Evolutionary conservation across 352 stramenopile genomes (phyloP).

Genomic region (Globisporangium sylvaticum): DNA sequence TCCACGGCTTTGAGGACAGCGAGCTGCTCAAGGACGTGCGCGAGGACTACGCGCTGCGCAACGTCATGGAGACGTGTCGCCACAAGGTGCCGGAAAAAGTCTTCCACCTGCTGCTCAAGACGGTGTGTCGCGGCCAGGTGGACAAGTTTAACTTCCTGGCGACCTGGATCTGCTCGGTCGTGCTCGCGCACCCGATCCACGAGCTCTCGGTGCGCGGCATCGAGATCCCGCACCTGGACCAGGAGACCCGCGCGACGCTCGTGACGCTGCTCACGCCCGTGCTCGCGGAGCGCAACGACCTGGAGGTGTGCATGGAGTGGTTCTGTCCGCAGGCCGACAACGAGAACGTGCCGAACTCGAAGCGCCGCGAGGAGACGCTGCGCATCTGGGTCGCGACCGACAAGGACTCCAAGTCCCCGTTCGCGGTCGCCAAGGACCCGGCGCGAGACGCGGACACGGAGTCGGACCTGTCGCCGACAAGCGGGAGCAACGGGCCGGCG

Average conservation of each 20-base stretch:
- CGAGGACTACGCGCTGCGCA: conserved; percentile 78
- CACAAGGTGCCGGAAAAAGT: conserved; percentile 80
- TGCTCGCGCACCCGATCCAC: conserved; percentile 61
- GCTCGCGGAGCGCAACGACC: conserved; percentile 71
- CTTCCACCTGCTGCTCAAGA: conserved; percentile 79
- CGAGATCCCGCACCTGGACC: conserved; percentile 76
- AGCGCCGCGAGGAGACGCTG: conserved; percentile 71
- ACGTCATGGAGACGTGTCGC: conserved; percentile 69
- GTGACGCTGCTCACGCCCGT: conserved; percentile 79
- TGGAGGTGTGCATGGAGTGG: conserved; percentile 88
- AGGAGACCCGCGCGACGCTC: conserved; percentile 64
- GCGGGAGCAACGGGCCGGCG: conserved; percentile 31
- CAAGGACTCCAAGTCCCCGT: conserved; percentile 85
- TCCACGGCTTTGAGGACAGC: conserved; percentile 84
- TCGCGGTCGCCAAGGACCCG: conserved; percentile 34
- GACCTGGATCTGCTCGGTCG: conserved; percentile 81
- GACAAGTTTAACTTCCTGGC: conserved; percentile 89
- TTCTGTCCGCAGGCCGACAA: conserved; percentile 75
- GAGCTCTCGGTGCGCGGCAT: conserved; percentile 78
- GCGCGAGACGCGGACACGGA: conserved; percentile 61
- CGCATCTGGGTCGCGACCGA: conserved; percentile 86
- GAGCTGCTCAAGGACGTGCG: conserved; percentile 68
- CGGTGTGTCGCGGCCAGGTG: conserved; percentile 78
- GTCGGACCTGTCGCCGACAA: conserved; percentile 47
- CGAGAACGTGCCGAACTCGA: conserved; percentile 46